phyloP scores from a whole-genome alignment of 1,139 yeast genomes.

The Taphrina betulina region DNA sequence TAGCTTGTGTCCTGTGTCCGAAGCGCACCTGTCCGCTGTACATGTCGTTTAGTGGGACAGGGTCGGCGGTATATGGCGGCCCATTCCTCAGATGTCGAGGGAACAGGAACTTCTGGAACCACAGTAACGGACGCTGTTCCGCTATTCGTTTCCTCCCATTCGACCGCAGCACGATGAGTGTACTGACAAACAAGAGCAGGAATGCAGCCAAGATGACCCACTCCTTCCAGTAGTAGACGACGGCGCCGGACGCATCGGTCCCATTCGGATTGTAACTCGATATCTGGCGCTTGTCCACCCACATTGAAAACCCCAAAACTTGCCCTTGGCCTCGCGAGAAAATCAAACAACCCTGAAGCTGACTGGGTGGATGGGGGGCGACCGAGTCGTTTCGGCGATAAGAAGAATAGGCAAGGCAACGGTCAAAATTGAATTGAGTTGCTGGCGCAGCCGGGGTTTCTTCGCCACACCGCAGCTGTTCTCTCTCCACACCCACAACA shows the following conservation, averaged over 20 bases:
- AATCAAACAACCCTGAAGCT: too few relatives aligned
- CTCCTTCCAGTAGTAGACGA: conserved; percentile 14
- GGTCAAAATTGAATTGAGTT: too few relatives aligned
- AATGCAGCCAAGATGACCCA: conserved; percentile 24
- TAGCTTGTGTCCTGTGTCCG: neutral
- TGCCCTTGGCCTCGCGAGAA: too few relatives aligned
- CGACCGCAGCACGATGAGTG: conserved; percentile 14
- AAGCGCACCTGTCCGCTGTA: conserved; percentile 1
- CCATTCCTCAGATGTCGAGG: conserved; percentile 8
- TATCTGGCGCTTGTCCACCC: neutral
- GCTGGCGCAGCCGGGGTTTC: too few relatives aligned
- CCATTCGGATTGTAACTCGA: neutral
- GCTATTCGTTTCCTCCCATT: conserved; percentile 14
- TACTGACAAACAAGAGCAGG: conserved; percentile 5
- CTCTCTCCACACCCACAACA: too few relatives aligned
- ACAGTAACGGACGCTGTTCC: conserved; percentile 1
- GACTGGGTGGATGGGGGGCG: too few relatives aligned
- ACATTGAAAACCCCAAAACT: too few relatives aligned
- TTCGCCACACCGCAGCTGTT: too few relatives aligned
- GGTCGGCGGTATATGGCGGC: conserved; percentile 7
- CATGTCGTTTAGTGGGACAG: neutral
- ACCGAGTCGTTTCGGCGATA: too few relatives aligned
- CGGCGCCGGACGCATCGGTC: too few relatives aligned
- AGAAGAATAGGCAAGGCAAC: too few relatives aligned
- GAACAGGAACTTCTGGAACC: conserved; percentile 11